Percentiles rank a stretch among this genome's conserved stretches.
phyloP scores from a whole-genome alignment of 2,329 filamentous ascomycete species.

The Ophiostoma tasmaniense region DNA sequence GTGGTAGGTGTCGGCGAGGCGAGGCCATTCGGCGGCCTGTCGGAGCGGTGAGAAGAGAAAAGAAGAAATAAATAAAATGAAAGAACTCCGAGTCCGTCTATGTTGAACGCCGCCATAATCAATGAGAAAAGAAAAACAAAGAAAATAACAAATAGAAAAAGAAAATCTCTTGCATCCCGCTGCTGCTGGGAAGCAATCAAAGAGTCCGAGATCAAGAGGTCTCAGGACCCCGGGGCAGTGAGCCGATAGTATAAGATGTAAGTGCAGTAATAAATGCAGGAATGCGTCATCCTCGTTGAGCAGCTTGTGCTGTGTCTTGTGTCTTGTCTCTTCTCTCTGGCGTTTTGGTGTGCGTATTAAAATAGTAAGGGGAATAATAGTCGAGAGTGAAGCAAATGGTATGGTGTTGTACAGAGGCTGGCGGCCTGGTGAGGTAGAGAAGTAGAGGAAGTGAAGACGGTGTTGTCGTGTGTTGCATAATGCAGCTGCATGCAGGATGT shows the following conservation, averaged over 20 bases:
- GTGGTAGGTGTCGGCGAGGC: neutral
- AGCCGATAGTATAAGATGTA: conserved; percentile 4
- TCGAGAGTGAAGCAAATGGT: neutral
- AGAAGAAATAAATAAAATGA: neutral
- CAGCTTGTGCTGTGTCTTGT: neutral
- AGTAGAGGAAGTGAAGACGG: neutral
- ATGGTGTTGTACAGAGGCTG: conserved; percentile 14
- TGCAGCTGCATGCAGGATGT: conserved; percentile 15
- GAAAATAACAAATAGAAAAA: conserved; percentile 10
- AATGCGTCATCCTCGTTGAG: conserved; percentile 20
- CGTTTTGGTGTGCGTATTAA: conserved; percentile 26
- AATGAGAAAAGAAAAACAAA: conserved; percentile 2
- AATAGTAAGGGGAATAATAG: conserved; percentile 22
- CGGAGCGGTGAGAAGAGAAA: conserved; percentile 8
- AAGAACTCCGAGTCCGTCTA: conserved; percentile 17
- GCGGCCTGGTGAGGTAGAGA: neutral
- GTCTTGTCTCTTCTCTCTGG: neutral
- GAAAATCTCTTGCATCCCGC: conserved; percentile 13
- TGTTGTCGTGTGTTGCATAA: conserved; percentile 6
- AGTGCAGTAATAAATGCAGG: neutral
- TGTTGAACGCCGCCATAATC: conserved; percentile 16
- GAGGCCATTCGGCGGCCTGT: conserved; percentile 8
- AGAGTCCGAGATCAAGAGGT: neutral
- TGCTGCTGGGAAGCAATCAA: conserved; percentile 24
- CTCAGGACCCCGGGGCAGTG: neutral